Conservation (phyloP, 306 rosid species). For the Cucumis melo region DNA sequence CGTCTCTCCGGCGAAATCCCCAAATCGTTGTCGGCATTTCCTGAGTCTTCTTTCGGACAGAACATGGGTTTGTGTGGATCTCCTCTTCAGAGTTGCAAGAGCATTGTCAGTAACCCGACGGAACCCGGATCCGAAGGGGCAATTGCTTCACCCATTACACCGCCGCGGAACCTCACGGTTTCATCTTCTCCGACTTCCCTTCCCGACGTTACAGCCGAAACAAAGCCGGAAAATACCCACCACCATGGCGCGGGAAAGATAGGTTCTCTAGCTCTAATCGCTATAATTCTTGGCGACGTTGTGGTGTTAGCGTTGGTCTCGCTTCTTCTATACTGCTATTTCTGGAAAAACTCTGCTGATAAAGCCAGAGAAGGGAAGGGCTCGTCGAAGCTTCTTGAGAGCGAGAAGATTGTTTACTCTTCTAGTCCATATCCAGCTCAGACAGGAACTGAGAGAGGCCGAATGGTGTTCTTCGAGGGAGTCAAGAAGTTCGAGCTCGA, state of each 20-base stretch:
- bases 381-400: constrained; percentile 41
- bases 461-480: constrained; percentile 79
- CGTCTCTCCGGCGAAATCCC: constrained; percentile 49
- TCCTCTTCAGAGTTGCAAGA: constrained; percentile 39
- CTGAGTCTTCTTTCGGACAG: constrained; percentile 32
- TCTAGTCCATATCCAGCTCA: constrained; percentile 76
- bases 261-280: constrained; percentile 36
- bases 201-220: constrained; percentile 18
- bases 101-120: constrained; percentile 23
- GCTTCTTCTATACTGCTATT: constrained; percentile 59
- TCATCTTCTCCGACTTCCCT: constrained; percentile 62
- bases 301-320: constrained; percentile 39
- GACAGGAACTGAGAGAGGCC: constrained; percentile 37
- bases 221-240: constrained; percentile 5
- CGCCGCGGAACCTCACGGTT: constrained; percentile 18
- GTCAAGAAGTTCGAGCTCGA: constrained; percentile 63
- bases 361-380: constrained; percentile 33
- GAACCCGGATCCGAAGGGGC: constrained; percentile 74
- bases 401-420: constrained; percentile 65
- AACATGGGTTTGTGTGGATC: constrained; percentile 54
- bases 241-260: constrained; percentile 19
- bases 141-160: constrained; percentile 46
- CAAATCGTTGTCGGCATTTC: constrained; percentile 32
- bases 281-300: constrained; percentile 50
- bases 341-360: constrained; percentile 27